Percentiles rank a stretch among this genome's conserved stretches.
These are phyloP conservation scores for Mercurialis annua DNA, from an alignment of 345 rosid species.

Conservation along the genomic window DNA sequence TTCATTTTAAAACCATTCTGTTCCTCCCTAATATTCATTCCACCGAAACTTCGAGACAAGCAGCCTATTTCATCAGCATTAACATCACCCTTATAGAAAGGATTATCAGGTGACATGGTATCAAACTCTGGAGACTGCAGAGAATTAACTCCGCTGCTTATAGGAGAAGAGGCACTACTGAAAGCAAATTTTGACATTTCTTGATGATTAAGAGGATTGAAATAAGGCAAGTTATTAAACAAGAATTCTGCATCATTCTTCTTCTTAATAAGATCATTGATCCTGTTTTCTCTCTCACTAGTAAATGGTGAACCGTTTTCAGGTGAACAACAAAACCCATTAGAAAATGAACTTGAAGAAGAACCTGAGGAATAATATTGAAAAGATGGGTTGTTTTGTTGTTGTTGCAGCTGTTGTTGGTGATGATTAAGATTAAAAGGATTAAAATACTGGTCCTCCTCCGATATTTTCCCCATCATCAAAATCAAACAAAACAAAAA, in stretches of 20 bases:
- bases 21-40: constrained; percentile 46
- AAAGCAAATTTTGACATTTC: constrained; percentile 6
- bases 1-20: constrained; percentile 26
- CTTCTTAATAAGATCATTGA: constrained; percentile 21
- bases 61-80: constrained; percentile 27
- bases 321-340: constrained; percentile 37
- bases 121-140: constrained; percentile 26
- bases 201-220: constrained; percentile 25
- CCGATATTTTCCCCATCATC: constrained; percentile 19
- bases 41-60: constrained; percentile 35
- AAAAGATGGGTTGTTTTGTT: too few species aligned
- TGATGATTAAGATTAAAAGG: background rate
- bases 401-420: too few species aligned
- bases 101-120: constrained; percentile 27
- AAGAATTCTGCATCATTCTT: constrained; percentile 29
- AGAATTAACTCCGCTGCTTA: constrained; percentile 20
- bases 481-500: too few species aligned
- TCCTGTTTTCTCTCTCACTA: constrained; percentile 23
- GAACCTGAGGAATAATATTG: constrained; percentile 19
- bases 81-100: constrained; percentile 13
- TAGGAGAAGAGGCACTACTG: constrained; percentile 11
- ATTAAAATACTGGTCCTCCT: constrained; percentile 23
- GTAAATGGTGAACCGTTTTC: constrained; percentile 26
- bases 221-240: constrained; percentile 26
- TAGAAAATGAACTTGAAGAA: constrained; percentile 35